phyloP scores from a whole-genome alignment of 148 eudicot species.

The Vaccinium corymbosum region DNA sequence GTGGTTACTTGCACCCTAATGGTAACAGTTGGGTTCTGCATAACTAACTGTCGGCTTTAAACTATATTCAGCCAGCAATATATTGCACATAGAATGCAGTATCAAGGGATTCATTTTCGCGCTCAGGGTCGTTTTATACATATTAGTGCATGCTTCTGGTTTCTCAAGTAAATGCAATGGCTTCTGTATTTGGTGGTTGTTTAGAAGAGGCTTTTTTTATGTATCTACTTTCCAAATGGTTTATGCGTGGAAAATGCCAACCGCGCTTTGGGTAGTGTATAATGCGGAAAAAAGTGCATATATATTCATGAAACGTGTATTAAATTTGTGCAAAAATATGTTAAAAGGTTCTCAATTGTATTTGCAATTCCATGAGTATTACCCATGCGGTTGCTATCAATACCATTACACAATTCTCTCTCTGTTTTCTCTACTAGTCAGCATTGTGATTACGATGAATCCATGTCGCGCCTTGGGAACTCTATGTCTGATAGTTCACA shows the following conservation, averaged over 20 bases:
- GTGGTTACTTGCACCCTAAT: neutral
- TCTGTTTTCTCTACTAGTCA: neutral
- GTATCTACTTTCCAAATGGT: neutral
- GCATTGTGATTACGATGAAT: neutral
- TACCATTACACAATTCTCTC: neutral
- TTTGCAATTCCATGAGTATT: neutral
- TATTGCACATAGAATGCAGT: neutral
- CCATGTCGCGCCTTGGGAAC: neutral
- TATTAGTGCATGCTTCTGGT: neutral
- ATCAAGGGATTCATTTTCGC: constrained; percentile 1
- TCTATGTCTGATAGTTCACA: neutral
- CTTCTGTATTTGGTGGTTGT: neutral
- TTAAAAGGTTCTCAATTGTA: neutral
- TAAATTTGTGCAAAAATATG: neutral
- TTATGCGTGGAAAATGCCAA: neutral
- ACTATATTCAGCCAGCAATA: neutral
- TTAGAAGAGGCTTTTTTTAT: neutral
- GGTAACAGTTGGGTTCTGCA: neutral
- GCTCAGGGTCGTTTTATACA: neutral
- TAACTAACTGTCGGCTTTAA: neutral
- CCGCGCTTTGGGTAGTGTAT: neutral
- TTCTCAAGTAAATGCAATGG: neutral
- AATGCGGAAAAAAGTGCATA: neutral
- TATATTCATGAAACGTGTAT: neutral
- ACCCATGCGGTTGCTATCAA: neutral